These are phyloP conservation scores for Phaeophleospora eucalypticola DNA, from an alignment of 2,329 filamentous ascomycete genomes.

Conservation along the genomic window DNA sequence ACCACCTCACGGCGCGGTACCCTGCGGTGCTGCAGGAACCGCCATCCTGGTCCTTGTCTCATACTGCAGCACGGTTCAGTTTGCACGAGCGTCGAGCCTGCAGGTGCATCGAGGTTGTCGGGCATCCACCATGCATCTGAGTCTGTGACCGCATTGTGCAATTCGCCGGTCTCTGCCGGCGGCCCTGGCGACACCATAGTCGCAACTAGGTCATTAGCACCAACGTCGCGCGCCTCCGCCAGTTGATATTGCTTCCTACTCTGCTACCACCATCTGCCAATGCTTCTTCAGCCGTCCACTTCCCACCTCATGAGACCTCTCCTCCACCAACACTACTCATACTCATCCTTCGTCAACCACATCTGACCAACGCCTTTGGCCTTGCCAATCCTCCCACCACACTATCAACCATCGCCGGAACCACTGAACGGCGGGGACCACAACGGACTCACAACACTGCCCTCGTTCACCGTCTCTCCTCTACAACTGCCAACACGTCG, in stretches of 20 bases:
- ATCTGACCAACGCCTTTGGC: no score
- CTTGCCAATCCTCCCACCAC: not conserved
- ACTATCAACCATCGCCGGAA: conserved; percentile 13
- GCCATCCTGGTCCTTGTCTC: conserved; percentile 16
- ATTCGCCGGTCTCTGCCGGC: conserved; percentile 16
- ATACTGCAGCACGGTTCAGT: conserved; percentile 11
- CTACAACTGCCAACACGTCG: conserved; percentile 5
- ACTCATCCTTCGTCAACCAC: no score
- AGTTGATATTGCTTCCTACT: conserved; percentile 11
- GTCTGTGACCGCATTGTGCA: conserved; percentile 21
- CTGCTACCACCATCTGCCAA: conserved; percentile 13
- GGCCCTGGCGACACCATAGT: conserved; percentile 16
- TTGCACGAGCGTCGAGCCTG: conserved; percentile 15
- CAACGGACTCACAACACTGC: conserved; percentile 3
- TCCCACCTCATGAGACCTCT: conserved; percentile 10
- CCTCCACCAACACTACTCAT: conserved; percentile 12
- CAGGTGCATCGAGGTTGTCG: no score
- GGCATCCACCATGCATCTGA: not conserved
- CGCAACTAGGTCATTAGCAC: conserved; percentile 23
- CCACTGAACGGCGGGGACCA: conserved; percentile 18
- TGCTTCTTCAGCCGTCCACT: conserved; percentile 14
- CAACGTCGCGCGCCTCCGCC: conserved; percentile 18
- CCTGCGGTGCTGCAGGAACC: conserved; percentile 20
- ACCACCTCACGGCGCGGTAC: conserved; percentile 18
- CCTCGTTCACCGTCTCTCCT: no score